Conservation (phyloP, 805 yeast genomes). For the Starmerella vaccinii region DNA sequence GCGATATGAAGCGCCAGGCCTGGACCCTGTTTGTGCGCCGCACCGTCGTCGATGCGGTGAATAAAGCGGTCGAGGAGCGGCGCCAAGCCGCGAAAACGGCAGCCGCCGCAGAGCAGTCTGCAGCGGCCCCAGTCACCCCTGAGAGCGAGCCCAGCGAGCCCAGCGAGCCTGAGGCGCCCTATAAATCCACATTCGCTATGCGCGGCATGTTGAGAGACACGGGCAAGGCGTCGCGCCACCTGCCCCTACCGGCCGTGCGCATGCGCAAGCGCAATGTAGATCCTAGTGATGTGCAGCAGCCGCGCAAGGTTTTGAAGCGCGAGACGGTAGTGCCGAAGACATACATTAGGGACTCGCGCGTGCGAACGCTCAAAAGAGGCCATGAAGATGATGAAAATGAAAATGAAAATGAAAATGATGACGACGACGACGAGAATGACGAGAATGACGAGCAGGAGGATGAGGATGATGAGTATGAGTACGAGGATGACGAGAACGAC, state of each 20-base stretch:
- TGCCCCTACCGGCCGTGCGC: constrained; percentile 1
- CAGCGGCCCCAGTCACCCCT: neutral
- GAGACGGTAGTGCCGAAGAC: constrained; percentile 2
- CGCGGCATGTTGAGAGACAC: neutral
- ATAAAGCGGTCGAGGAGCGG: neutral
- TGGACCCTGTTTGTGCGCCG: constrained; percentile 1
- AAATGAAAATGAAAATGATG: neutral
- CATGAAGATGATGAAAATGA: neutral
- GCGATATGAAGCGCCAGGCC: neutral
- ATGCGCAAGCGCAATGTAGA: constrained; percentile 4
- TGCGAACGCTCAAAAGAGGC: neutral
- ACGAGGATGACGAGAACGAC: neutral
- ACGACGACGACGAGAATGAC: neutral
- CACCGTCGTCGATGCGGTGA: neutral
- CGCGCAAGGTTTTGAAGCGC: neutral
- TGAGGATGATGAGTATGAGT: neutral
- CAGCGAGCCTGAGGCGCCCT: neutral
- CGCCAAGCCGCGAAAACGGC: neutral
- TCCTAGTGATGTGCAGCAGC: neutral
- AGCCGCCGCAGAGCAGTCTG: neutral
- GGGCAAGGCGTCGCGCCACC: constrained; percentile 1
- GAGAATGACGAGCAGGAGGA: constrained; percentile 1
- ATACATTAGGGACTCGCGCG: neutral
- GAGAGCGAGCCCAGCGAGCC: neutral
- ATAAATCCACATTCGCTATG: neutral